Base-by-base conservation (phyloP, 2,329 filamentous ascomycete genomes). In the Domatiomyces globalis region DNA sequence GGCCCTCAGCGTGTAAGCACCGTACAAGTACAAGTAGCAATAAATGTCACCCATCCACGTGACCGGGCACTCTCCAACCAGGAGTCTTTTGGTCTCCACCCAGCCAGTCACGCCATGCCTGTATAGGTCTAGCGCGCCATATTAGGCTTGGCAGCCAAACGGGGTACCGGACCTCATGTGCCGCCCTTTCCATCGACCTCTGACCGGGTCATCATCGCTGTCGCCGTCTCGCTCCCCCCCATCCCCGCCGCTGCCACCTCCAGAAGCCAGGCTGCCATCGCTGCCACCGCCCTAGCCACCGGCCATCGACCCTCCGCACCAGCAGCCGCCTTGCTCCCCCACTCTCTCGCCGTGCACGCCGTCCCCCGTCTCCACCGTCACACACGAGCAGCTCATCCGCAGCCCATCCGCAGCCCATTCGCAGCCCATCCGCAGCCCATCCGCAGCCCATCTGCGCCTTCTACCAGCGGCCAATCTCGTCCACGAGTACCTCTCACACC, bases 301-400 rank as follows among this genome's bases (percentile, higher is more conserved):
- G 33, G 33, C 33, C 33, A 39, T 39, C 15, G 33, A 10, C 33
- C 22, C 22, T 6, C 22, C 6, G 22, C 22, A 25, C 22, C 3
- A 25, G 22, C 22, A 25, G 22, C 22, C 22, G 22, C 22, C 22
- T 25, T 25, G 22, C 22, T 25, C 22, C 3, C 22, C 6, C 22
- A 6, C 22, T 6, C 22, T 25, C 22, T 15, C 4, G 33, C 33
- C 33, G 10, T 15, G 15, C 33, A 10, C 33, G 8, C 33, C 15
- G 10, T 39, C 33, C 33, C 12, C 50, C 56, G 54, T 53, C 48
- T 45, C 49, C 49, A 39, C 48, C 49, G 43, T 48, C 51, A 52
- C 53, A 57, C 55, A 53, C 54, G 55, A 58, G 56, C 53, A 57
- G 46, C 45, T n/a, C 49, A 18, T 51, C 48, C 22, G 49, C 45